Evolutionary conservation across 2,329 filamentous ascomycete species (phyloP), one percentile per base, ranked within the genome.

Genomic region (Diaporthe sp.): DNA sequence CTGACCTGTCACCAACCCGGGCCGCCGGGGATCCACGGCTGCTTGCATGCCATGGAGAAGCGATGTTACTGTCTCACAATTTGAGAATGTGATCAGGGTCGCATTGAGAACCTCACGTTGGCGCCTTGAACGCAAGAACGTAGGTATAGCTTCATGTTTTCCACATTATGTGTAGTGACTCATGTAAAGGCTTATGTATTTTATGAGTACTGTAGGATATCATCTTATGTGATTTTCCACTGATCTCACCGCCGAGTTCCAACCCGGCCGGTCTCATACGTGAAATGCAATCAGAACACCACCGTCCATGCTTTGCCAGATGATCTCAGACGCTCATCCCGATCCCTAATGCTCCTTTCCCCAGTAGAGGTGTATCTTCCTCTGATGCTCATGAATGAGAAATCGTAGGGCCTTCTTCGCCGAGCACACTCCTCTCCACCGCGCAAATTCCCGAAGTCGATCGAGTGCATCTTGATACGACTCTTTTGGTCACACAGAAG

Each of bases 201-300:
- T 10, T 9, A 5, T 1, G 22, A 51, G 62, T 37, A n/a, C 19
- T 67, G 19, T 39, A 42, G 9, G 31, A 15, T 25, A 22, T 53
- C 22, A 70, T 34, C 28, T 22, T 70, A 31, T 42, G 34, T 13
- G 15, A 70, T 55, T 28, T 42, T 31, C 49, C 34, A 42, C 65
- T 70, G 31, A 34, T 37, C 51, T 46, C 57, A 58, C 44, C 34
- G 12, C 31, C 57, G 44, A 42, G 19, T 13, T 19, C 10, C 57
- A 39, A n/a, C 49, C 28, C 34, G 49, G 49, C 49, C 34, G 34
- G 28, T 25, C n/a, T 42, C 34, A 53, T 55, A 13, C 42, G 13
- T 42, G 49, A 55, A 70, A 70, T 70, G 49, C 65, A 55, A 70
- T 53, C 49, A 70, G 49, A 70, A 70, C 49, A 70, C 65, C 65